phyloP scores from a whole-genome alignment of 768 basidiomycete species.

The Boletus rubescentipes region DNA sequence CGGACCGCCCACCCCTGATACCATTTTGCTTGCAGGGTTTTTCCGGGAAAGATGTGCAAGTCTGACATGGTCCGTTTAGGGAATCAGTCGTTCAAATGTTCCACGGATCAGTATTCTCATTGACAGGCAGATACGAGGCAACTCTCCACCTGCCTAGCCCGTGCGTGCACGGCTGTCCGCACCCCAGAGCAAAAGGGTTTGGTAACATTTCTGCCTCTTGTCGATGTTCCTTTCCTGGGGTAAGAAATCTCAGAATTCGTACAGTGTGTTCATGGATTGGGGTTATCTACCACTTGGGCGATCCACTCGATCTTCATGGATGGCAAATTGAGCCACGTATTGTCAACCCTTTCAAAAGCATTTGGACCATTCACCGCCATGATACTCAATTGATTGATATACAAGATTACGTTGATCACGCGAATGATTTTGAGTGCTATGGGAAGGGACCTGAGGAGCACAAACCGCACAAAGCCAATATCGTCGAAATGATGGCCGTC shows the following conservation, averaged over 20 bases:
- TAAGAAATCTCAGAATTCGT: background rate
- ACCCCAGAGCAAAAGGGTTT: background rate
- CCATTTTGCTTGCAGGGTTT: too few species aligned
- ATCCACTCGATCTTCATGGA: conserved; percentile 33
- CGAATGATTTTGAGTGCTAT: conserved; percentile 21
- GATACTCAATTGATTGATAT: background rate
- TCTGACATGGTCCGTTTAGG: too few species aligned
- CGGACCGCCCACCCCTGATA: too few species aligned
- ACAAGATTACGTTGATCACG: conserved; percentile 18
- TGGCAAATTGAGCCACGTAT: conserved; percentile 19
- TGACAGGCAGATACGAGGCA: background rate
- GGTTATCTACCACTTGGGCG: conserved; percentile 26
- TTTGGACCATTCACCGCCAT: background rate
- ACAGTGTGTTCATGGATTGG: background rate
- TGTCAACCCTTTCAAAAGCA: background rate
- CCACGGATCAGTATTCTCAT: too few species aligned
- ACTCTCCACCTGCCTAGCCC: background rate
- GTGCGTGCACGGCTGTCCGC: background rate
- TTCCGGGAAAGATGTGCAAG: too few species aligned
- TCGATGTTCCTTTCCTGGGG: conserved; percentile 7
- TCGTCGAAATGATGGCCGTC: too few species aligned
- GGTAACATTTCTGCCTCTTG: background rate
- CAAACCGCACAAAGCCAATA: conserved; percentile 18
- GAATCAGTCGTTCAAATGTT: too few species aligned
- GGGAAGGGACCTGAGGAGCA: conserved; percentile 14